Evolutionary conservation across 2,329 filamentous ascomycete genomes (phyloP), one percentile per base, ranked within the genome.

Genomic region (Myrmaecium sp.): DNA sequence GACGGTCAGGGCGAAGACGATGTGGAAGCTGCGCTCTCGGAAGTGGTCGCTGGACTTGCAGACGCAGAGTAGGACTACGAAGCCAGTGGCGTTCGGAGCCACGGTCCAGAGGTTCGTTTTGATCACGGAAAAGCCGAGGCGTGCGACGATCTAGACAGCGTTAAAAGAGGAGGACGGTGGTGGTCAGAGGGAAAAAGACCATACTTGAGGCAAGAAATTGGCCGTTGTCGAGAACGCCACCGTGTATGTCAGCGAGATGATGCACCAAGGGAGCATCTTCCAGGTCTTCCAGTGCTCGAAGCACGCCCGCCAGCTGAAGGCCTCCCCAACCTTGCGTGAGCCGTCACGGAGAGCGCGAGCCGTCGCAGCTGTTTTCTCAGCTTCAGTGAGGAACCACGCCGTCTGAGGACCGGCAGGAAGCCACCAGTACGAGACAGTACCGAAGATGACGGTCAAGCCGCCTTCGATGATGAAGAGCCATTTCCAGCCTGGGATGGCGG

Each of bases 51-150:
- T 59, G 9, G 50, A 55, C 27, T 52, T 56, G 1, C 56, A 49
- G 5, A 64, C 52, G 4, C 33, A 42, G 1, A 64, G 47, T 5
- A 64, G 40, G 6, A 63, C 43, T 5, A 62, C 36, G 9, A 61
- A 59, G 1, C 58, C 60, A 1, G 56, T 55, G 4, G 56, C 43
- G 14, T 64, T 64, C 0, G 59, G 59, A 3, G 58, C 54, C 4
- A 64, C 58, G 0, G 58, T 62, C 40, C 52, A 58, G 4, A 64
- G 45, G 30, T 63, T 63, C 0, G 59, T 62, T 21, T 57, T 55
- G 17, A 64, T 42, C 0, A 49, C 48, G 4, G 41, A 49, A 31
- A 54, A 62, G 0, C 57, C 58, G 1, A 64, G 42, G 0, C 57
- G 47, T 27, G 49, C 38, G 5, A 64, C 50, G 25, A 63, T 59